Conservation (phyloP, 2,329 filamentous ascomycete species). For the Cladosporium sp. region DNA sequence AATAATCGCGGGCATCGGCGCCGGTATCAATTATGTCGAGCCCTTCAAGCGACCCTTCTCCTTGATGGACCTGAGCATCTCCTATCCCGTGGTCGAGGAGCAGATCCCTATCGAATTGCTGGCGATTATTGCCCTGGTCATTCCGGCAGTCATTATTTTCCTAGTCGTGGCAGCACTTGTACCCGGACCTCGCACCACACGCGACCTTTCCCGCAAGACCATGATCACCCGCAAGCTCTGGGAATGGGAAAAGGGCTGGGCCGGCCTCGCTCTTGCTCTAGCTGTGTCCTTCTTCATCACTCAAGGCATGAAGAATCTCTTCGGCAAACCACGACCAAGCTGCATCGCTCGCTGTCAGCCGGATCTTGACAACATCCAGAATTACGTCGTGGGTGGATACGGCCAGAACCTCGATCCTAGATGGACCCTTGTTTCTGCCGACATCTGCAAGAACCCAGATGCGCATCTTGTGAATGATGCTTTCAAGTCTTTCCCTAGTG, state of each 20-base stretch:
- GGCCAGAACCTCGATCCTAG: slow-evolving; percentile 47
- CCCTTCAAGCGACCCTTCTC: slow-evolving; percentile 70
- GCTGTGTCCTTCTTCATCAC: slow-evolving; percentile 75
- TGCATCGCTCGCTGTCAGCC: slow-evolving; percentile 69
- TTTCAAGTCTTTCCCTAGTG: slow-evolving; percentile 79
- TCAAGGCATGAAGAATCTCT: slow-evolving; percentile 74
- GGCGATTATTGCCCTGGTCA: slow-evolving; percentile 56
- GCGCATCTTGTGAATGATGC: slow-evolving; percentile 65
- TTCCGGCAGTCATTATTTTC: slow-evolving; percentile 65
- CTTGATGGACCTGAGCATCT: slow-evolving; percentile 70
- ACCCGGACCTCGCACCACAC: slow-evolving; percentile 62
- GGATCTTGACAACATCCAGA: slow-evolving; percentile 58
- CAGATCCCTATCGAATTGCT: slow-evolving; percentile 67
- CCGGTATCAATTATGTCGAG: slow-evolving; percentile 53
- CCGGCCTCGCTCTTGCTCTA: slow-evolving; percentile 72
- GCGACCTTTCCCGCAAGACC: slow-evolving; percentile 37
- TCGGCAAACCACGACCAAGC: slow-evolving; percentile 63
- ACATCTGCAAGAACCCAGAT: slow-evolving; percentile 69
- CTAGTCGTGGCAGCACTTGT: slow-evolving; percentile 65
- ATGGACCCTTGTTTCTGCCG: slow-evolving; percentile 67
- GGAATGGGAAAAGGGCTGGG: slow-evolving; percentile 81
- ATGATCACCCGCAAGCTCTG: slow-evolving; percentile 81
- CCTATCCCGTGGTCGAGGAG: slow-evolving; percentile 69
- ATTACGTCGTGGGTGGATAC: slow-evolving; percentile 62
- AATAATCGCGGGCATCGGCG: slow-evolving; percentile 27